Base-by-base conservation (phyloP, 768 basidiomycete species). In the Suillus decipiens region DNA sequence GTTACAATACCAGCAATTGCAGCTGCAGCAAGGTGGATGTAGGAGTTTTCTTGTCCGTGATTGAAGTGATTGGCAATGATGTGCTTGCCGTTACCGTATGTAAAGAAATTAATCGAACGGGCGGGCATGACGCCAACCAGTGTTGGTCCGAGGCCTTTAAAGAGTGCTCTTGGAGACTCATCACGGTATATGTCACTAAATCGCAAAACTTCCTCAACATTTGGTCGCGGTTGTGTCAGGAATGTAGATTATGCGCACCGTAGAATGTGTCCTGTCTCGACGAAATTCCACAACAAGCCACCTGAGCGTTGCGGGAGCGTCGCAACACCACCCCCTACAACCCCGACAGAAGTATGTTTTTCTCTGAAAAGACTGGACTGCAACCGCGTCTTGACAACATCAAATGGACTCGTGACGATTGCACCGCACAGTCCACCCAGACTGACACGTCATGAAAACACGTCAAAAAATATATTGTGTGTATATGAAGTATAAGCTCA, bases 401-500 rank as follows among this genome's bases (percentile, higher is more conserved):
- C 97, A 70, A 99, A 96, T 0, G 97, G 96, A 50, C 94, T 95
- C 0, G 97, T 99, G 3, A 98, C 89, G 63, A 97, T 90, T 19
- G 95, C 95, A 39, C 96, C 97, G 71, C 93, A 93, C 95, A 99
- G 96, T 45, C 96, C 97, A 31, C 96, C 97, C 19, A 98, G 79
- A 24, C 96, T 98, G 61, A 60, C 34, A 12, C 15, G 10, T 57
- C 17, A 24, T 19, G 59, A 5, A 65, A n/a, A 15, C 8, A 15
- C 8, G 28, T 42, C 63, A 65, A 34, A 43, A 51, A 51, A 67
- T 48, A 50, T 59, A 57, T 42, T 31, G 37, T 60, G 22, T 41
- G 34, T 3, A 43, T 45, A 58, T 2, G 14, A 59, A 15, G 41
- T 22, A 41, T 1, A 10, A 31, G 22, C 91, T 73, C 69, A 94